A percentile compares a stretch with the other conserved stretches of the same genome.
phyloP scores from a whole-genome alignment of 2,329 filamentous ascomycete species.

The Botrytis elliptica region DNA sequence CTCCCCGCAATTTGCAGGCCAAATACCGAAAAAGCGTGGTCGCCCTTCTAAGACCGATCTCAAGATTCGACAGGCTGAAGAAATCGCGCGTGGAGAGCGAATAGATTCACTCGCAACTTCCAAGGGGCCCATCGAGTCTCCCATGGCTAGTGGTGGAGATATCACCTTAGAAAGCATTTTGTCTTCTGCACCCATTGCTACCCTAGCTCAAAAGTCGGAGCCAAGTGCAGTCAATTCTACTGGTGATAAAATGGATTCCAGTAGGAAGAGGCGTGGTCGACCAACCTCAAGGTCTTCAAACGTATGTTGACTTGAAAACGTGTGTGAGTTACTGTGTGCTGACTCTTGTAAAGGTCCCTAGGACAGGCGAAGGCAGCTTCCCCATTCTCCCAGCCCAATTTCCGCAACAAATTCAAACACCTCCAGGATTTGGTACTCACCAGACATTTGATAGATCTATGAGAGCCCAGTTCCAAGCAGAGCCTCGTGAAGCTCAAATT shows the following conservation, averaged over 20 bases:
- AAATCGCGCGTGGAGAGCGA: slow-evolving; percentile 34
- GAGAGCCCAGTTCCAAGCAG: slow-evolving; percentile 1
- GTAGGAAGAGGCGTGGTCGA: slow-evolving; percentile 29
- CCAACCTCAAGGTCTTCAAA: slow-evolving; percentile 27
- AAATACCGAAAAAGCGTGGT: slow-evolving; percentile 34
- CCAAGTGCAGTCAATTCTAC: neutral
- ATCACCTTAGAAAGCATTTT: slow-evolving; percentile 2
- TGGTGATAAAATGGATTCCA: slow-evolving; percentile 23
- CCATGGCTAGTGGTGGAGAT: slow-evolving; percentile 21
- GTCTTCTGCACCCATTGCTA: neutral
- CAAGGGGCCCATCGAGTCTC: slow-evolving; percentile 11
- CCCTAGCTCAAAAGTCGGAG: neutral
- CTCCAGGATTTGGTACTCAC: neutral
- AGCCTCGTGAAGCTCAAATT: slow-evolving; percentile 2
- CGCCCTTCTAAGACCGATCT: slow-evolving; percentile 38
- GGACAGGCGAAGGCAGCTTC: slow-evolving; percentile 31
- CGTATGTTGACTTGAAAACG: slow-evolving; percentile 22
- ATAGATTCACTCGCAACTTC: slow-evolving; percentile 27
- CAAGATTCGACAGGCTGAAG: slow-evolving; percentile 32
- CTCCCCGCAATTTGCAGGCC: slow-evolving; percentile 23
- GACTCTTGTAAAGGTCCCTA: slow-evolving; percentile 18
- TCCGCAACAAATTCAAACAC: neutral
- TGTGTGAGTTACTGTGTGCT: slow-evolving; percentile 11
- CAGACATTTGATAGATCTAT: neutral
- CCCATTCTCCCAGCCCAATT: slow-evolving; percentile 6